Conservation (phyloP, 768 basidiomycete genomes). For the Kwoniella sp. region DNA sequence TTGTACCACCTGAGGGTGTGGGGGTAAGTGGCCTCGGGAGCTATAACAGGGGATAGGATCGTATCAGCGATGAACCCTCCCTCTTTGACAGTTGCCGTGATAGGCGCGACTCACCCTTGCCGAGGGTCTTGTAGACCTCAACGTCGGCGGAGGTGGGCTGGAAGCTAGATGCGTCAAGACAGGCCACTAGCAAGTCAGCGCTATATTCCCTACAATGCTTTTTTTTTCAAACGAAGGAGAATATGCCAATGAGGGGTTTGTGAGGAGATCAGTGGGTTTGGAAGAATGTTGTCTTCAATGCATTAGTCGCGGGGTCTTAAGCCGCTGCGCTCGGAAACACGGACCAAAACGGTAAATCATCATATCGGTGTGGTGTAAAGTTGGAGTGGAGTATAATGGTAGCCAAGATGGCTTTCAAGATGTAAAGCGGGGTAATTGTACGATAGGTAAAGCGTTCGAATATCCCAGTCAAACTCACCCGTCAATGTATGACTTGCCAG, state of each 20-base stretch:
- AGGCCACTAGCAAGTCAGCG: constrained; percentile 19
- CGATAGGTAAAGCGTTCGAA: constrained; percentile 3
- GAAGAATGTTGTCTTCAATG: constrained; percentile 55
- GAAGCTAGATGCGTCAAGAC: constrained; percentile 28
- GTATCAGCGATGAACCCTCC: too few relatives aligned
- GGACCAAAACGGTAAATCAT: constrained; percentile 58
- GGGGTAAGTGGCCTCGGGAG: constrained; percentile 71
- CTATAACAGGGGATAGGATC: constrained; percentile 29
- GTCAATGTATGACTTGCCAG: constrained; percentile 60
- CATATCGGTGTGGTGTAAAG: constrained; percentile 27
- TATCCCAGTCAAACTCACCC: constrained; percentile 44
- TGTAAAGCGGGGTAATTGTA: not conserved
- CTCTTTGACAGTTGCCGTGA: not conserved
- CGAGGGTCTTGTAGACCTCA: constrained; percentile 43
- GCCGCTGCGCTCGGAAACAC: constrained; percentile 57
- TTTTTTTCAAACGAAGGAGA: not conserved
- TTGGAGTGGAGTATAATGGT: constrained; percentile 7
- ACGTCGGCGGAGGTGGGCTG: constrained; percentile 53
- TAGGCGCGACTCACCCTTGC: constrained; percentile 28
- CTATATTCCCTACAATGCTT: constrained; percentile 2
- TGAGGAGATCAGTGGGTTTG: constrained; percentile 53
- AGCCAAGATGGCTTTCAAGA: constrained; percentile 3
- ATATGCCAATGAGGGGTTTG: constrained; percentile 1
- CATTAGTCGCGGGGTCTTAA: constrained; percentile 56
- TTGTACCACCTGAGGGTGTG: constrained; percentile 86